phyloP scores from a whole-genome alignment of 345 rosid genomes.

The Abelmoschus esculentus region DNA sequence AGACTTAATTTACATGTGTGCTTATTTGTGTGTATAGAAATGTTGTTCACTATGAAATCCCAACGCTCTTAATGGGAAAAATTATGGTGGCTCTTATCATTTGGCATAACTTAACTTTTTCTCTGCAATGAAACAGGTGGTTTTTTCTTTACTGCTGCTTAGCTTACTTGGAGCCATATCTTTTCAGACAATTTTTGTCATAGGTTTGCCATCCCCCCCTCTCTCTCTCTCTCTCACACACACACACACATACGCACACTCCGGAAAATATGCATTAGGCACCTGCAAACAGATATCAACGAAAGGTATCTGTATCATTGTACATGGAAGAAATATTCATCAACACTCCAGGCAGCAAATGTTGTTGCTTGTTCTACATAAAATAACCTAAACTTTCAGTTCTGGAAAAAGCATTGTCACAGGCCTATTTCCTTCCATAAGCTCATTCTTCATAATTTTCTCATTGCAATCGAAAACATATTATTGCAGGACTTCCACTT shows the following conservation, averaged over 20 bases:
- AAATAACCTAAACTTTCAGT: neutral
- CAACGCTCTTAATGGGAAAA: neutral
- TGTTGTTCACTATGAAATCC: neutral
- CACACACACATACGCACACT: neutral
- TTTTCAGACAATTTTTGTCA: slow-evolving; percentile 44
- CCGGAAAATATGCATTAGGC: neutral
- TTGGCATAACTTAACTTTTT: neutral
- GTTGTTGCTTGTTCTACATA: neutral
- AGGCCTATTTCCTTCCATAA: neutral
- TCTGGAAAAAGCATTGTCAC: neutral
- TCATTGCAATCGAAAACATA: neutral
- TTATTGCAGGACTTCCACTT: slow-evolving; percentile 54
- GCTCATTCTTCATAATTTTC: slow-evolving; percentile 2
- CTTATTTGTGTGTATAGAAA: no score
- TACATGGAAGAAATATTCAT: neutral
- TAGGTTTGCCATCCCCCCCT: slow-evolving; percentile 46
- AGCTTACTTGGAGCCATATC: slow-evolving; percentile 63
- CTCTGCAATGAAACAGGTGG: slow-evolving; percentile 46
- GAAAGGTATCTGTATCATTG: neutral
- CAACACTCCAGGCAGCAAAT: neutral
- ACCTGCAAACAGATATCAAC: neutral
- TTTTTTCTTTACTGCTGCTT: slow-evolving; percentile 35
- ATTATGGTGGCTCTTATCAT: neutral
- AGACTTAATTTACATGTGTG: neutral
- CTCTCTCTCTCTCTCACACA: slow-evolving; percentile 14